A percentile compares a stretch with the other conserved stretches of the same genome.
phyloP scores from a whole-genome alignment of 2,329 filamentous ascomycete species.

The Malbranchea zuffiana region DNA sequence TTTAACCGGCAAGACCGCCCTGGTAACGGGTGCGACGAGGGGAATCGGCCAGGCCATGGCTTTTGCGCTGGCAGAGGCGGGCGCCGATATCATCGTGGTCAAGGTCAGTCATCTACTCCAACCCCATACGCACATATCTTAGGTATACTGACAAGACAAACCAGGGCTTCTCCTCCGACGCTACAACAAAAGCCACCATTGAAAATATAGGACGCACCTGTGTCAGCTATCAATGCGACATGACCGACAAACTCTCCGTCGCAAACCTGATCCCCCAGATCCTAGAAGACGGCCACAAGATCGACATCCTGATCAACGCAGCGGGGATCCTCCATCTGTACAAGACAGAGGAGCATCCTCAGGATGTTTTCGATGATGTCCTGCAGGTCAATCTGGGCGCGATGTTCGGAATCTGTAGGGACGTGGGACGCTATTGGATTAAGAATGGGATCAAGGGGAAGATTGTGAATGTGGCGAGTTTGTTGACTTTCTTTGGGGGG shows the following conservation, averaged over 20 bases:
- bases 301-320: slow-evolving; percentile 74
- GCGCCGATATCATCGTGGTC: slow-evolving; percentile 23
- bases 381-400: slow-evolving; percentile 76
- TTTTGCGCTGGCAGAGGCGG: slow-evolving; percentile 24
- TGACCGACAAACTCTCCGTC: slow-evolving; percentile 32
- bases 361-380: slow-evolving; percentile 66
- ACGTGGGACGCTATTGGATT: slow-evolving; percentile 71
- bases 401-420: slow-evolving; percentile 67
- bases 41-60: slow-evolving; percentile 26
- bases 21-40: slow-evolving; percentile 23
- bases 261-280: slow-evolving; percentile 31
- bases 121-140: no score
- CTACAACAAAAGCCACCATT: slow-evolving; percentile 32
- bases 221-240: slow-evolving; percentile 34
- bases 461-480: slow-evolving; percentile 73
- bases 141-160: background rate
- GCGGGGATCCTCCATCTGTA: slow-evolving; percentile 76
- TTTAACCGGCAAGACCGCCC: slow-evolving; percentile 20
- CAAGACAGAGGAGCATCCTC: slow-evolving; percentile 62
- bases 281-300: slow-evolving; percentile 32
- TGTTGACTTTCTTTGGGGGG: slow-evolving; percentile 76
- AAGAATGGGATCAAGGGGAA: slow-evolving; percentile 47
- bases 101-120: slow-evolving; percentile 10
- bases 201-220: slow-evolving; percentile 31
- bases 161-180: slow-evolving; percentile 27